These are phyloP conservation scores for Acanthamoeba sp. DNA, from an alignment of 208 protist species.

Conservation along the genomic window DNA sequence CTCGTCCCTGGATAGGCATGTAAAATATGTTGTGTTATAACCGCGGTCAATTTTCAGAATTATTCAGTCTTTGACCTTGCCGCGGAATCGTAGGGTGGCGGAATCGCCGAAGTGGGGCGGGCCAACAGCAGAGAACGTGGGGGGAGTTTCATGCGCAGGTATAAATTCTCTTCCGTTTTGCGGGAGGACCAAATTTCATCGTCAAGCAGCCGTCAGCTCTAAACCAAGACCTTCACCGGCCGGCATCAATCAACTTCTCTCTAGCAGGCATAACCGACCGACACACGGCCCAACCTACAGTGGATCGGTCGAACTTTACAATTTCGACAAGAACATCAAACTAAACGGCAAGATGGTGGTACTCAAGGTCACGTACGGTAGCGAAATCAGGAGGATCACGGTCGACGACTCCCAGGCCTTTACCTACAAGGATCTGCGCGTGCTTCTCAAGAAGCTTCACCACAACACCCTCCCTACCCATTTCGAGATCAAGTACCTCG, in stretches of 20 bases:
- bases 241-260: too few species aligned
- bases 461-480: background rate
- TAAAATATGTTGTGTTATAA: too few species aligned
- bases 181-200: background rate
- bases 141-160: background rate
- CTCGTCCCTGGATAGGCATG: too few species aligned
- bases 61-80: background rate
- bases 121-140: background rate
- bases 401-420: constrained; percentile 12
- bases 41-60: too few species aligned
- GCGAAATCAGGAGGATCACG: constrained; percentile 47
- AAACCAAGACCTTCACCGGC: constrained; percentile 1
- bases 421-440: constrained; percentile 30
- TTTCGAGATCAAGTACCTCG: constrained; percentile 70
- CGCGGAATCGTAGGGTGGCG: background rate
- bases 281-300: too few species aligned
- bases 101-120: background rate
- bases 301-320: too few species aligned
- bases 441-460: background rate
- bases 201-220: background rate
- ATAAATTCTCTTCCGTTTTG: background rate
- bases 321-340: background rate
- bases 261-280: too few species aligned
- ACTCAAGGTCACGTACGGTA: constrained; percentile 33
- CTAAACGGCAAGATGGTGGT: background rate